Percentiles rank a stretch among this genome's conserved stretches.
These are phyloP conservation scores for Chaetomiaceae sp. DNA, from an alignment of 2,329 filamentous ascomycete genomes.

Conservation along the genomic window DNA sequence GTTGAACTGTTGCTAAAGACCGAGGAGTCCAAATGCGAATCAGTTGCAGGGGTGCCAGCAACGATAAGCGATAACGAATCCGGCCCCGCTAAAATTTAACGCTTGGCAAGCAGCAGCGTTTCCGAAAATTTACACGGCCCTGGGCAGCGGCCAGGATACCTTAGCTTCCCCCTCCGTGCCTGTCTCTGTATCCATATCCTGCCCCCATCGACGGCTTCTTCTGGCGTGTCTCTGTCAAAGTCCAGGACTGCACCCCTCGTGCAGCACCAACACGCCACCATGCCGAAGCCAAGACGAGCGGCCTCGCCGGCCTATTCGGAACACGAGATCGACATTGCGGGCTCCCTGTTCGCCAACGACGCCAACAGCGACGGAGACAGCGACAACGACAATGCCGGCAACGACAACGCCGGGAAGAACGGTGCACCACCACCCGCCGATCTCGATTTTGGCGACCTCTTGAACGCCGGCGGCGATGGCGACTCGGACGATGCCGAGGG, in stretches of 20 bases:
- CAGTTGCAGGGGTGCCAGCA: too few species aligned
- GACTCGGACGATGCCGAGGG: slow-evolving; percentile 53
- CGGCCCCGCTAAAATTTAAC: slow-evolving; percentile 26
- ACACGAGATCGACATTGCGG: slow-evolving; percentile 85
- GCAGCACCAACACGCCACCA: slow-evolving; percentile 33
- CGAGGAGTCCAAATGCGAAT: too few species aligned
- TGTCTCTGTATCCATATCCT: too few species aligned
- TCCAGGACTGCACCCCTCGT: neutral
- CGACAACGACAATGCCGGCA: slow-evolving; percentile 25
- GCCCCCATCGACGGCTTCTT: too few species aligned
- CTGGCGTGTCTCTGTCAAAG: neutral
- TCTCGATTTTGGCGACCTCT: slow-evolving; percentile 56
- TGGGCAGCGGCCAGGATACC: neutral
- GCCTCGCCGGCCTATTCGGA: slow-evolving; percentile 82
- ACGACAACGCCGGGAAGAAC: slow-evolving; percentile 33
- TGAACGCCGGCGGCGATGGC: slow-evolving; percentile 51
- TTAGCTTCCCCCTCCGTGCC: neutral
- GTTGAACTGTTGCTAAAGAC: too few species aligned
- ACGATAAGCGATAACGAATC: slow-evolving; percentile 23
- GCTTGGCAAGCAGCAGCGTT: slow-evolving; percentile 11
- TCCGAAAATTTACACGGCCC: slow-evolving; percentile 17
- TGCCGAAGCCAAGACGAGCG: slow-evolving; percentile 74
- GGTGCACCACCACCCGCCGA: slow-evolving; percentile 39
- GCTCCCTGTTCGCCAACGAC: slow-evolving; percentile 64
- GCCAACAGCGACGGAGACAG: slow-evolving; percentile 43